Conservation (phyloP, 78 protist species). For the Cyanophora paradoxa region DNA sequence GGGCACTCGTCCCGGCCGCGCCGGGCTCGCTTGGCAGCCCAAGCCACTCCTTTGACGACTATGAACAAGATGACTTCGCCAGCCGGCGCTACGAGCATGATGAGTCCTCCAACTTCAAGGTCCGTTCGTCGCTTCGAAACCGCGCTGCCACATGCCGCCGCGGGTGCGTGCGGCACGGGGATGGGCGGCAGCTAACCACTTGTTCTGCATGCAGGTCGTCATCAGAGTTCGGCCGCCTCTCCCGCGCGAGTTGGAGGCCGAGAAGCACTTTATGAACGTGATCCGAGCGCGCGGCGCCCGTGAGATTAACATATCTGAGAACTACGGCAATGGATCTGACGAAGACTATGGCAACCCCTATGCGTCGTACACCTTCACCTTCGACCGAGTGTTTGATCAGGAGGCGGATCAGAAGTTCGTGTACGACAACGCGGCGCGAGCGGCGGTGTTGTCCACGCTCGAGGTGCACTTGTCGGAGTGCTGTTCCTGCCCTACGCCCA, state of each 20-base stretch:
- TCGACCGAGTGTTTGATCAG: slow-evolving; percentile 56
- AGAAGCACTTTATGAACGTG: slow-evolving; percentile 8
- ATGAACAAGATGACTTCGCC: too few relatives aligned
- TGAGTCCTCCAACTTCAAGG: too few relatives aligned
- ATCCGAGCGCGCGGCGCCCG: not conserved
- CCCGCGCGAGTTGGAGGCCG: slow-evolving; percentile 31
- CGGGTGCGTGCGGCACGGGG: too few relatives aligned
- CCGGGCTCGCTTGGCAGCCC: too few relatives aligned
- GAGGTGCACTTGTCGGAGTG: not conserved
- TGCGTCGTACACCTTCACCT: slow-evolving; percentile 35
- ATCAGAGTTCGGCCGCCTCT: slow-evolving; percentile 57
- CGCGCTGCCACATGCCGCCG: too few relatives aligned
- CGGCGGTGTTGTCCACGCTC: slow-evolving; percentile 44
- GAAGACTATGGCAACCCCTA: not conserved
- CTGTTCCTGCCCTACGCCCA: not conserved
- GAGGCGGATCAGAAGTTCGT: slow-evolving; percentile 33
- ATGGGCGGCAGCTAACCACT: too few relatives aligned
- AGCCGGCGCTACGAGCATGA: too few relatives aligned
- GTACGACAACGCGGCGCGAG: slow-evolving; percentile 44
- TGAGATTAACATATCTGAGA: slow-evolving; percentile 11
- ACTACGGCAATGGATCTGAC: not conserved
- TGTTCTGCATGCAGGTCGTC: slow-evolving; percentile 44
- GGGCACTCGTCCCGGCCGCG: too few relatives aligned
- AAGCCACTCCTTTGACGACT: too few relatives aligned
- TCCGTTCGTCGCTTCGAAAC: too few relatives aligned